Evolutionary conservation across 352 stramenopile species (phyloP).

Genomic region (Phytophthora megakarya): DNA sequence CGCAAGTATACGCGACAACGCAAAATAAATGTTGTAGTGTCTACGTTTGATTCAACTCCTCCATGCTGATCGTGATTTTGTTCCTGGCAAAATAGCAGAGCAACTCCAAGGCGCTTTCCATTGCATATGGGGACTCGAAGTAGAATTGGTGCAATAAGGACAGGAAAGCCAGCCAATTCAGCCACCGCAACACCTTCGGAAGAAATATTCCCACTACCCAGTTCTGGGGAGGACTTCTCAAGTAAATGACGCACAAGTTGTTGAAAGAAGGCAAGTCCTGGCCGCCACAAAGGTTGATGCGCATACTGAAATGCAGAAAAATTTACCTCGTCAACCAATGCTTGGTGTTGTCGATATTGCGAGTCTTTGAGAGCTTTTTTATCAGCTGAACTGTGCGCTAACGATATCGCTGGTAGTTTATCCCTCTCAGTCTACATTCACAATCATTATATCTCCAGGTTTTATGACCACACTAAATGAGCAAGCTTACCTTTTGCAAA

Average conservation of each 20-base stretch:
- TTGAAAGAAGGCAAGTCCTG: constrained; percentile 58
- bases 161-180: constrained; percentile 35
- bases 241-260: constrained; percentile 37
- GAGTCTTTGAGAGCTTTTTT: constrained; percentile 26
- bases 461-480: too few relatives aligned
- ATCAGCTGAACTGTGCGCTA: constrained; percentile 1
- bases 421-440: constrained; percentile 5
- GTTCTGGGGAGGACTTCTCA: constrained; percentile 2
- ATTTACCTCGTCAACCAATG: constrained; percentile 48
- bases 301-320: constrained; percentile 39
- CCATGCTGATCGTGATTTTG: constrained; percentile 26
- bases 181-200: constrained; percentile 4
- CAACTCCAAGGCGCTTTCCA: constrained; percentile 13
- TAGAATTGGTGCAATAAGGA: constrained; percentile 33
- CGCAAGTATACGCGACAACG: constrained; percentile 24
- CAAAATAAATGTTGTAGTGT: constrained; percentile 9
- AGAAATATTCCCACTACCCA: background rate
- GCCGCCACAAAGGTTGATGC: constrained; percentile 35
- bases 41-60: background rate
- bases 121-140: constrained; percentile 16
- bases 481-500: constrained; percentile 34
- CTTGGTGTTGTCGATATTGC: constrained; percentile 37
- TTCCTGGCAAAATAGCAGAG: constrained; percentile 31
- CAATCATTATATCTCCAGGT: too few relatives aligned
- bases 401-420: constrained; percentile 24